Conservation (phyloP, 2,329 filamentous ascomycete genomes). For the Tolypocladium guangdongense region DNA sequence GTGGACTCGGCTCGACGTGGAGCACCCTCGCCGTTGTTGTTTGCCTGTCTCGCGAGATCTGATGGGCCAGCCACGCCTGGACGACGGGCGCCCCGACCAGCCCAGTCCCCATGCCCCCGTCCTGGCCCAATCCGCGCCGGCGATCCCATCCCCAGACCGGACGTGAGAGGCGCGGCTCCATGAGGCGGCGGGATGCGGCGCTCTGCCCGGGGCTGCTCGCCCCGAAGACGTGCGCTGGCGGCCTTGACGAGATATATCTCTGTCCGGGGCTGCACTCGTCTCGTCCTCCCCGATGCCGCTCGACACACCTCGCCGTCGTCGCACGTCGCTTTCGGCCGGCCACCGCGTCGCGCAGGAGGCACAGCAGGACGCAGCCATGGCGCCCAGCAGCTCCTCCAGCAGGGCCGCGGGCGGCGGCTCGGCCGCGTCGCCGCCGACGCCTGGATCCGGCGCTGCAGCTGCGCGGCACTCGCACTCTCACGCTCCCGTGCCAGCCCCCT, state of each 20-base stretch:
- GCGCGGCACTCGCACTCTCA: background rate
- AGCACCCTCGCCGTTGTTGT: too few relatives aligned
- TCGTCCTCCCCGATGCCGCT: background rate
- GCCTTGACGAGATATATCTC: background rate
- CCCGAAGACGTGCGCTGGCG: background rate
- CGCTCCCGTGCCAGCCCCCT: background rate
- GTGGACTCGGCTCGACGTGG: background rate
- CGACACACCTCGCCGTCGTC: background rate
- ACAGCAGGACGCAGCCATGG: background rate
- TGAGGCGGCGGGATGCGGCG: background rate
- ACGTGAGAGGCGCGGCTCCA: background rate
- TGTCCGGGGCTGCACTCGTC: background rate
- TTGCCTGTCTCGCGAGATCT: background rate
- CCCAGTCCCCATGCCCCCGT: background rate
- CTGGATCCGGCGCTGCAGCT: background rate
- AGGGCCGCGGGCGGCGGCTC: background rate
- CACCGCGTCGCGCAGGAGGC: background rate
- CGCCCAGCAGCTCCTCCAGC: background rate
- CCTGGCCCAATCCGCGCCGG: background rate
- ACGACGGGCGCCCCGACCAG: background rate
- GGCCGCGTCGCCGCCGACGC: background rate
- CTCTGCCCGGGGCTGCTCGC: background rate
- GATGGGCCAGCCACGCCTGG: background rate
- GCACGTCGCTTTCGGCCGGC: background rate
- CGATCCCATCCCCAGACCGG: background rate